Percentiles rank a stretch among this genome's conserved stretches.
These are phyloP conservation scores for Hypomontagnella submonticulosa DNA, from an alignment of 495 filamentous ascomycete species.

Conservation along the genomic window DNA sequence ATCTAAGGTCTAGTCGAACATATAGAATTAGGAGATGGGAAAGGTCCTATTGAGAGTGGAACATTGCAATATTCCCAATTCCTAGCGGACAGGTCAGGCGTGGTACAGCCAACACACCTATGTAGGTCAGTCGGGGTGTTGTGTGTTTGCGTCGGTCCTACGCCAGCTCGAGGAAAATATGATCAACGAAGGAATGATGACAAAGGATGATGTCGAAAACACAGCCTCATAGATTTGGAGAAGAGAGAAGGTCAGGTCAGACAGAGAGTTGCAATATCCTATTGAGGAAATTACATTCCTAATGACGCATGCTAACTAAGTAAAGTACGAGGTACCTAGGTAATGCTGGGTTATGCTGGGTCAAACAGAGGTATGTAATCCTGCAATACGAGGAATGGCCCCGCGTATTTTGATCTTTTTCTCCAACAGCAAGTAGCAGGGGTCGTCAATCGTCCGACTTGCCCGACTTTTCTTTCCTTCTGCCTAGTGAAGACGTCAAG, in stretches of 20 bases:
- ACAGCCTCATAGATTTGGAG: constrained; percentile 9
- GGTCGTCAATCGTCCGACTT: constrained; percentile 1
- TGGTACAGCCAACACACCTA: constrained; percentile 11
- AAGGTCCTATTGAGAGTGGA: constrained; percentile 22
- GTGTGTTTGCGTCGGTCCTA: constrained; percentile 9
- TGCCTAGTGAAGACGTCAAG: no score
- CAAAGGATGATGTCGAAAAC: constrained; percentile 32
- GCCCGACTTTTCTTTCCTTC: neutral
- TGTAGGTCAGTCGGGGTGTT: neutral
- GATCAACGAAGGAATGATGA: constrained; percentile 26
- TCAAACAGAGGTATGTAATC: constrained; percentile 7
- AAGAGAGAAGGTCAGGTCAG: neutral
- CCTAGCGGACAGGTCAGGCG: constrained; percentile 11
- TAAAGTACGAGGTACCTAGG: constrained; percentile 1
- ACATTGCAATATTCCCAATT: constrained; percentile 32
- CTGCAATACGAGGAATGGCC: constrained; percentile 38
- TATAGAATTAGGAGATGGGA: constrained; percentile 24
- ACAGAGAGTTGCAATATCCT: constrained; percentile 7
- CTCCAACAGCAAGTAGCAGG: constrained; percentile 18
- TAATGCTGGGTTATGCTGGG: neutral
- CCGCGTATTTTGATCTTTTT: constrained; percentile 16
- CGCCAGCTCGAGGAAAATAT: neutral
- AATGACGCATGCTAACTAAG: constrained; percentile 6
- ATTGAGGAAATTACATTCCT: constrained; percentile 38
- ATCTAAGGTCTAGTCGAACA: constrained; percentile 25